phyloP scores from a whole-genome alignment of 768 basidiomycete genomes.

The Hygrocybe punicea region DNA sequence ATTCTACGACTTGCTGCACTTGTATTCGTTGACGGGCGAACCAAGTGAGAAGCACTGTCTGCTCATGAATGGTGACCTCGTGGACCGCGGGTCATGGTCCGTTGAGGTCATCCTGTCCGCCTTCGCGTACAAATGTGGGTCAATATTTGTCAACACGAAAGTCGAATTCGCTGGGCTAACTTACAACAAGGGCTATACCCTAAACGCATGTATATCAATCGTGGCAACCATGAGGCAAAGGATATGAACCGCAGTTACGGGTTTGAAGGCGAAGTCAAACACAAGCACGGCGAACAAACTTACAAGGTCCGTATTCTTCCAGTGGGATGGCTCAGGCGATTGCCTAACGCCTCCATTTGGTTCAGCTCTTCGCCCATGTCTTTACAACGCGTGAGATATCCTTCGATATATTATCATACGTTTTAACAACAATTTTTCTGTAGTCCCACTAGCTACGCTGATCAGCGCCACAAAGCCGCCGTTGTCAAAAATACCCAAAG shows the following conservation, averaged over 20 bases:
- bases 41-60: conserved; percentile 83
- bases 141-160: neutral
- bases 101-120: conserved; percentile 90
- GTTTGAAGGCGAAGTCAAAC: conserved; percentile 93
- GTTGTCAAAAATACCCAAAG: conserved; percentile 36
- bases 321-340: neutral
- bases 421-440: conserved; percentile 2
- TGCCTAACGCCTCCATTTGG: neutral
- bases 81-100: conserved; percentile 96
- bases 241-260: conserved; percentile 97
- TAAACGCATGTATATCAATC: conserved; percentile 84
- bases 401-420: neutral
- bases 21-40: conserved; percentile 79
- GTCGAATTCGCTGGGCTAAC: neutral
- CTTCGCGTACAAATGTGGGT: conserved; percentile 91
- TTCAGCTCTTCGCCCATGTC: conserved; percentile 84
- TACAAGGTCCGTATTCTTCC: conserved; percentile 61
- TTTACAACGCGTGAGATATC: conserved; percentile 76
- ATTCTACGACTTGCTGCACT: conserved; percentile 90
- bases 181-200: conserved; percentile 73
- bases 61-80: conserved; percentile 93
- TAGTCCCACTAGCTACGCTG: conserved; percentile 89
- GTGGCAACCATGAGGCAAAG: conserved; percentile 95
- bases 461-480: conserved; percentile 69
- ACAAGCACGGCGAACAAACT: conserved; percentile 93